These are phyloP conservation scores for Claviceps humidiphila DNA, from an alignment of 2,329 filamentous ascomycete species.

Conservation along the genomic window DNA sequence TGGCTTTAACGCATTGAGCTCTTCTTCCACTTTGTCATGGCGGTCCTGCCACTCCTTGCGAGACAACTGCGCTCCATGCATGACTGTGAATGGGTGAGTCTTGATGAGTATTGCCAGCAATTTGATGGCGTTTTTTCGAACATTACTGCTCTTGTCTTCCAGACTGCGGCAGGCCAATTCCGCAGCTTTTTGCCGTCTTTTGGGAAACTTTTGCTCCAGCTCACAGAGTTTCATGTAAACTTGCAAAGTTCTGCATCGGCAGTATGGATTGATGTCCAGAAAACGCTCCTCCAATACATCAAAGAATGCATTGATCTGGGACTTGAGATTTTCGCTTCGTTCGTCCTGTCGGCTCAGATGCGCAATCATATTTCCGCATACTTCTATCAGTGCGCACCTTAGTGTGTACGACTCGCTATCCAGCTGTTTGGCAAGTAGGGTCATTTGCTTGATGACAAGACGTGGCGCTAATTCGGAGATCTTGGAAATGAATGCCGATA, in stretches of 20 bases:
- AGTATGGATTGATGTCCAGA: constrained; percentile 93
- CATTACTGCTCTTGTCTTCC: constrained; percentile 97
- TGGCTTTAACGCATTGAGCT: constrained; percentile 70
- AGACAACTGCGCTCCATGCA: constrained; percentile 79
- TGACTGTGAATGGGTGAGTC: constrained; percentile 84
- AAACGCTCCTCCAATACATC: constrained; percentile 94
- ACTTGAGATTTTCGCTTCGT: constrained; percentile 82
- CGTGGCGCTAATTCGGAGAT: constrained; percentile 85
- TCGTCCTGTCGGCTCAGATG: constrained; percentile 88
- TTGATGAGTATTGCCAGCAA: constrained; percentile 77
- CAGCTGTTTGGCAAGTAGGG: constrained; percentile 80
- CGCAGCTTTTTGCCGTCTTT: constrained; percentile 74
- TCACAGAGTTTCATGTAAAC: constrained; percentile 88
- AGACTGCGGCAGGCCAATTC: constrained; percentile 80
- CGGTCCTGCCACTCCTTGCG: constrained; percentile 75
- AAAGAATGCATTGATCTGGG: constrained; percentile 92
- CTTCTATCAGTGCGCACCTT: constrained; percentile 85
- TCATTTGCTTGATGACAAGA: constrained; percentile 95
- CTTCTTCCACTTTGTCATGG: constrained; percentile 68
- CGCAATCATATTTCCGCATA: constrained; percentile 87
- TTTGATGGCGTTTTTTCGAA: constrained; percentile 89
- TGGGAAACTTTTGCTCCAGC: constrained; percentile 90
- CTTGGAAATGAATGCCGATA: constrained; percentile 85
- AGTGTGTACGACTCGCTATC: constrained; percentile 97
- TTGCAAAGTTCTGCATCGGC: constrained; percentile 79